Base-by-base conservation (phyloP, 176 grass and related monocot species). In the Typha latifolia region DNA sequence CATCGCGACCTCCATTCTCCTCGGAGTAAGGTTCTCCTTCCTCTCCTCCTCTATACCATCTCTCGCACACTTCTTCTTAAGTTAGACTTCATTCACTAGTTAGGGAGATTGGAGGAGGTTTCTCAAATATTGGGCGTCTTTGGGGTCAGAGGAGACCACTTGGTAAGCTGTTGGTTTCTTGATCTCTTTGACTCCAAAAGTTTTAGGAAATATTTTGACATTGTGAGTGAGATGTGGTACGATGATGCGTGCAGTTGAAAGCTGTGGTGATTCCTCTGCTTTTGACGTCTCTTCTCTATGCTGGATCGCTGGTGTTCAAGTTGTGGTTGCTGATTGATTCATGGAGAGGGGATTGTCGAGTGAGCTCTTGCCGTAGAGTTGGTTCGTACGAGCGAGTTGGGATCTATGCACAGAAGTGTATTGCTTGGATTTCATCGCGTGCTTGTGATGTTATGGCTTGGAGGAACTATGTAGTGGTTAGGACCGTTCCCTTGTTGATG, bases 401-500 rank as follows among this genome's bases (percentile, higher is more conserved):
- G 16, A 5, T 57, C 59, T 82, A 10, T n/a, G 26, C 51, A 0
- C 70, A 79, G 48, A 78, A 61, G 49, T 75, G 85, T 77, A 23
- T 56, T 16, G 27, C 66, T 32, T 12, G 80, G 84, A 82, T 89
- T 10, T 57, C 14, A 49, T 52, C 62, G 1, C 66, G 49, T 14
- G 49, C 75, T 21, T 20, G 20, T 3, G 78, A 91, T 76, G 88
- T 96, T 4, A 84, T 91, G 85, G 79, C 77, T 24, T 96, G 93
- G 88, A 73, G 93, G 37, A 91, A 79, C 67, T 91, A 75, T 72
- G 72, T 96, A 51, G 88, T 96, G 78, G 93, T 96, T 69, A 77
- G 93, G 50, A 50, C 51, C 50, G 31, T 12, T 70, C 12, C 31
- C 29, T 32, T 26, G 6, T 48, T 43, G 16, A 19, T 14, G 5